Evolutionary conservation across 163 green algal genomes (phyloP), one percentile per base, ranked within the genome.

Genomic region (Scenedesmus sp.): DNA sequence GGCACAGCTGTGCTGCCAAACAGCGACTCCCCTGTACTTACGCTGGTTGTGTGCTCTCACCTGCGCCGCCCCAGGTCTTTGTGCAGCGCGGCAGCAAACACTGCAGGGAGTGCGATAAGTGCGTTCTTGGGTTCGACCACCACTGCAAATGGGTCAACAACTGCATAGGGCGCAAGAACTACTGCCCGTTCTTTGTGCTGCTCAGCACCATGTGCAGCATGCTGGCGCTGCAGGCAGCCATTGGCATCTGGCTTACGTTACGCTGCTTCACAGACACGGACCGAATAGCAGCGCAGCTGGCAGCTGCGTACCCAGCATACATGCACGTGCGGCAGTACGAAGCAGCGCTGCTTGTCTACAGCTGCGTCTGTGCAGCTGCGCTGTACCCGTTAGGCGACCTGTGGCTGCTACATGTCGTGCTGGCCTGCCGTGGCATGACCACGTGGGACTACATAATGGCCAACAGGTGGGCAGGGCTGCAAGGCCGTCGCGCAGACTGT

Each of bases 131-230:
- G 70, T 96, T 98, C 70, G 95, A 97, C 87, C 96, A 98, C 85
- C 96, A 98, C 92, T 98, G 96, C 93, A 95, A 96, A 46, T 98
- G 96, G 95, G 92, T 98, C 12, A 98, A 98, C 93, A 98, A 96
- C 93, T 98, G 96, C 93, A 92, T 98, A 3, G 96, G 96, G 37
- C 56, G 49, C 0, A 93, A 68, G 40, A 98, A 98, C 93, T 98
- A 98, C 93, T 51, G 81, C 42, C 24, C 90, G 26, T 98, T 98
- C 94, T 94, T 98, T 61, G 33, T 79, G 20, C 93, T 97, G 3
- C 89, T 98, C 2, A 76, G 33, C 33, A 72, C 65, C 35, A 92
- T 92, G 7, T 73, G 93, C 40, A 82, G 83, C 33, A 87, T 96
- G 82, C 83, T 96, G 3, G 65, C 89, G 42, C 20, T 94, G 42